Evolutionary conservation across 192 early-diverging fungal genomes (phyloP).

Genomic region (Coemansia biformis): DNA sequence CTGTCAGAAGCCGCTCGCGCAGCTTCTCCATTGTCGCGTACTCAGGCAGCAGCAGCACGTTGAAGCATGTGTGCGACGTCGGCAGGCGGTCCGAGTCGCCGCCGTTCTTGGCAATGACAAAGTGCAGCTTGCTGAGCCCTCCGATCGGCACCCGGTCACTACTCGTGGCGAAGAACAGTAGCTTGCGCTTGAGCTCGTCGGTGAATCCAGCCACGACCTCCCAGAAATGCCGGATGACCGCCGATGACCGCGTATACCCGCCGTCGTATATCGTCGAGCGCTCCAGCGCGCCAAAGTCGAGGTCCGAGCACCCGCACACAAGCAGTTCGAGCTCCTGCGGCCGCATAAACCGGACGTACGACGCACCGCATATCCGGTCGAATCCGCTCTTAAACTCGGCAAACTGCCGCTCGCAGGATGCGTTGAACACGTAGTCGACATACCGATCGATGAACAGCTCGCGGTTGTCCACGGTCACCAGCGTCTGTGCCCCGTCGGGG

Average conservation of each 20-base stretch:
- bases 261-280: conserved; percentile 79
- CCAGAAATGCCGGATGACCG: conserved; percentile 80
- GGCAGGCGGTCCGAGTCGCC: conserved; percentile 82
- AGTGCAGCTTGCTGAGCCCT: conserved; percentile 76
- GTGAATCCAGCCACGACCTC: conserved; percentile 73
- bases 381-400: conserved; percentile 79
- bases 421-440: conserved; percentile 72
- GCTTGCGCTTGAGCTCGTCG: conserved; percentile 75
- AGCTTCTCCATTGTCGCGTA: conserved; percentile 77
- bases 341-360: conserved; percentile 62
- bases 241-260: conserved; percentile 62
- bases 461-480: conserved; percentile 67
- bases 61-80: conserved; percentile 91
- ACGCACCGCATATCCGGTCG: conserved; percentile 50
- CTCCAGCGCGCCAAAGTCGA: conserved; percentile 80
- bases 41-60: conserved; percentile 79
- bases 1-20: conserved; percentile 67
- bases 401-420: conserved; percentile 64
- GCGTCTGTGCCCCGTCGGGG: conserved; percentile 57
- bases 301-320: conserved; percentile 76
- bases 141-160: conserved; percentile 88
- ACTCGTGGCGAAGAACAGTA: conserved; percentile 89
- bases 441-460: conserved; percentile 78
- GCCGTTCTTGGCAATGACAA: conserved; percentile 83
- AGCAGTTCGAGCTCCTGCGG: conserved; percentile 87